Evolutionary conservation across 768 basidiomycete genomes (phyloP).

Genomic region (Rhodotorula babjevae): DNA sequence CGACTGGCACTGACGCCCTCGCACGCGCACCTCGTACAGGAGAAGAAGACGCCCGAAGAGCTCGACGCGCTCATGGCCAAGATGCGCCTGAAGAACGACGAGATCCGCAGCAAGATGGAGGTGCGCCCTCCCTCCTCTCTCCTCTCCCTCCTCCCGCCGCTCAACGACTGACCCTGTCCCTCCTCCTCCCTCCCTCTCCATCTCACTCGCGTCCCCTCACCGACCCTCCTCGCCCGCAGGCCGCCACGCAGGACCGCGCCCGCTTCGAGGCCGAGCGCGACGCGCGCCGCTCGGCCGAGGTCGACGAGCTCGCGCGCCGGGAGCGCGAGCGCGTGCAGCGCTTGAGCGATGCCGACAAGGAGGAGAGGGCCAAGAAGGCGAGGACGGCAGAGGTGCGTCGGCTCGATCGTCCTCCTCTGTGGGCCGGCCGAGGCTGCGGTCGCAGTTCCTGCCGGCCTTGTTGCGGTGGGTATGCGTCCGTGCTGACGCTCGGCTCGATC

Average conservation of each 20-base stretch:
- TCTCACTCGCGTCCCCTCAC: background rate
- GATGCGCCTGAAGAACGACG: constrained; percentile 24
- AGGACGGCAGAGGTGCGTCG: constrained; percentile 2
- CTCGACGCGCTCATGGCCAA: constrained; percentile 19
- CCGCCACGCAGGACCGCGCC: constrained; percentile 9
- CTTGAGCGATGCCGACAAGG: background rate
- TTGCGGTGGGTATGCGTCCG: no score
- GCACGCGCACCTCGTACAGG: background rate
- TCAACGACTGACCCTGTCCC: background rate
- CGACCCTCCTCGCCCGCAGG: background rate
- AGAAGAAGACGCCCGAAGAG: constrained; percentile 21
- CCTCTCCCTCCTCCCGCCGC: background rate
- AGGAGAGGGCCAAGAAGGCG: background rate
- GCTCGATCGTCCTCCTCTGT: no score
- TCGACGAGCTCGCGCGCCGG: background rate
- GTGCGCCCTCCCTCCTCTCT: background rate
- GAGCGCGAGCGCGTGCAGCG: background rate
- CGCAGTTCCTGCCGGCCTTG: no score
- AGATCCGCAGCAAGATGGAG: background rate
- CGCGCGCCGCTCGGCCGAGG: background rate
- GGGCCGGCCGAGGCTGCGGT: no score
- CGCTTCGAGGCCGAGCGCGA: background rate
- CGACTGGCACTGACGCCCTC: no score
- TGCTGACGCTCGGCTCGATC: no score
- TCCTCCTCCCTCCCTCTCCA: background rate